A percentile compares a stretch with the other conserved stretches of the same genome.
Conservation (phyloP, 306 rosid species). For the Sicyos baderoa region DNA sequence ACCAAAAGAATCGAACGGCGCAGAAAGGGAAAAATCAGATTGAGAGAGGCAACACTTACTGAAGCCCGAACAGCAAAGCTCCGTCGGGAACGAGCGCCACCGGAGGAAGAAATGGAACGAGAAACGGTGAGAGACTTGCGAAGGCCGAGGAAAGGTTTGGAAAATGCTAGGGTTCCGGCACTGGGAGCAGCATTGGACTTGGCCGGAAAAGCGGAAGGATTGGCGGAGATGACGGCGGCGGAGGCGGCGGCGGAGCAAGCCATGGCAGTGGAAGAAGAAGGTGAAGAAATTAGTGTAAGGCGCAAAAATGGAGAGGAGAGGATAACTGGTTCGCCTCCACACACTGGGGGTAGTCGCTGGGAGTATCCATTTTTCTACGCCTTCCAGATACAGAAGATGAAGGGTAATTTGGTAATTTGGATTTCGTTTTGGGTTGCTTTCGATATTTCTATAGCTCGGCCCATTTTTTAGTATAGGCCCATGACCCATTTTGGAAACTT, state of each 20-base stretch:
- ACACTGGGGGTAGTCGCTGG: not conserved
- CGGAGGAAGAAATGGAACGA: conserved; percentile 37
- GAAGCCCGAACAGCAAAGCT: conserved; percentile 60
- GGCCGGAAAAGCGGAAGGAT: conserved; percentile 47
- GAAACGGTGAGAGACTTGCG: conserved; percentile 46
- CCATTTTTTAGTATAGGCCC: too few species aligned
- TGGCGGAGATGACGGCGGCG: conserved; percentile 52
- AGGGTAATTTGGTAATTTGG: not conserved
- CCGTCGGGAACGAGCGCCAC: conserved; percentile 31
- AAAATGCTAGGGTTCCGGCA: conserved; percentile 32
- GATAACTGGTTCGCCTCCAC: too few species aligned
- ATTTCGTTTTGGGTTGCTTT: too few species aligned
- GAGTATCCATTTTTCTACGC: not conserved
- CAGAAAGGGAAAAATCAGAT: not conserved
- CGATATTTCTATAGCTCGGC: too few species aligned
- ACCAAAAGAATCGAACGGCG: not conserved
- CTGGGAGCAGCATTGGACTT: conserved; percentile 25
- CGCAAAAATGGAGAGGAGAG: conserved; percentile 7
- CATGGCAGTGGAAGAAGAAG: conserved; percentile 22
- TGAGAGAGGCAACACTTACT: conserved; percentile 27
- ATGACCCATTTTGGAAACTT: too few species aligned
- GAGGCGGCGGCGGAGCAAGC: conserved; percentile 50
- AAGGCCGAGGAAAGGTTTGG: conserved; percentile 57
- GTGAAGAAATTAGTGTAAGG: not conserved
- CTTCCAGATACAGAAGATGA: not conserved